Base-by-base conservation (phyloP, 352 stramenopile genomes). In the Globisporangium iwayamae region DNA sequence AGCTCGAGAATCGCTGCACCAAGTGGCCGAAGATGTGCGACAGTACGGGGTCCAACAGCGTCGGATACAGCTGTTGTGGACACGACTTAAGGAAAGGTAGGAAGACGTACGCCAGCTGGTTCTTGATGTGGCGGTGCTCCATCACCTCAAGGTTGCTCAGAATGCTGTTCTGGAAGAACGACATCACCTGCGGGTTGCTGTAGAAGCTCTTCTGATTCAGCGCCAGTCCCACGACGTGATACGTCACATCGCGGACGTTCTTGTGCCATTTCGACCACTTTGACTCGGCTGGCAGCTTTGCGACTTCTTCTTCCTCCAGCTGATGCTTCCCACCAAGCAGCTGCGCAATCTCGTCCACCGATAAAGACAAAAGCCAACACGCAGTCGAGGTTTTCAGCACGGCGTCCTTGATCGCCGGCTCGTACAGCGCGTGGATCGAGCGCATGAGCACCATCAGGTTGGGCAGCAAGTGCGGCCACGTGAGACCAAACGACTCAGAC, bases 191-290 rank as follows among this genome's bases (percentile, higher is more conserved):
- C 1, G 76, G 68, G 41, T 74, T 79, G 16, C 70, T 63, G 32
- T 89, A 90, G 38, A 91, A 85, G 56, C 70, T 83, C 5, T 56
- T 41, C 55, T 88, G 80, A 0, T 61, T 60, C 5, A 89, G 66
- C 9, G 83, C 83, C 7, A 88, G 76, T 22, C 83, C 85, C 63
- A 89, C 79, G 25, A 94, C 71, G 70, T 94, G 85, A 56, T 91
- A 94, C 39, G 71, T 74, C 55, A 91, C 83, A 63, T 94, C 85
- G 18, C 85, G 83, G 2, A 91, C 75, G 55, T 91, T 91, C 64
- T 90, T 91, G 63, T 88, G 75, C 85, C 85, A 94, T 48, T 91
- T 91, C 3, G 83, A 87, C 79, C 81, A 90, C 46, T 77, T 87
- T 0, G 81, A 75, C 0, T 69, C 74, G 1, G 43, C 28, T 0